Conservation (phyloP, 495 filamentous ascomycete genomes). For the Lasiosphaeria ovina region DNA sequence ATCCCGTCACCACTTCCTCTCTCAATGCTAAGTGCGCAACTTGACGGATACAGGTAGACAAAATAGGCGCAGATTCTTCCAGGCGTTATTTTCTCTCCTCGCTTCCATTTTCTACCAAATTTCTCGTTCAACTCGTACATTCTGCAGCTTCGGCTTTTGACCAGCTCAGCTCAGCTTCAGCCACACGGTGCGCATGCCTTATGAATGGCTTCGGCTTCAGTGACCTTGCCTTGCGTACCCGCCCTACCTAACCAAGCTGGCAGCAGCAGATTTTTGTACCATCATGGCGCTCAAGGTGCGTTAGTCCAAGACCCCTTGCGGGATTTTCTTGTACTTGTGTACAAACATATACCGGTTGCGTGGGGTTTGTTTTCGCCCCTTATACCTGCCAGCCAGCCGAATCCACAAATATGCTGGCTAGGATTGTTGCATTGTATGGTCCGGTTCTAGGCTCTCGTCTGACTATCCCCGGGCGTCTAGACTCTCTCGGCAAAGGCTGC, state of each 20-base stretch:
- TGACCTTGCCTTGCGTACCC: neutral
- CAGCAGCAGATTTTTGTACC: neutral
- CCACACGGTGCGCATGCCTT: too few species aligned
- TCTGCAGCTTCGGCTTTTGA: too few species aligned
- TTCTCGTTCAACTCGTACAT: too few species aligned
- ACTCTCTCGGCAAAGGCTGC: slow-evolving; percentile 86
- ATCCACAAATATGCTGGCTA: neutral
- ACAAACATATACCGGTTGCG: neutral
- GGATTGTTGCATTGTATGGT: neutral
- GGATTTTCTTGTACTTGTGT: neutral
- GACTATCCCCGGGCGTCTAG: slow-evolving; percentile 38
- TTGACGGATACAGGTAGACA: too few species aligned
- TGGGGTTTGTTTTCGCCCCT: neutral
- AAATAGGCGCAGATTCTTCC: too few species aligned
- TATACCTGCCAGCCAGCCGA: neutral
- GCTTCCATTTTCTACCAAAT: too few species aligned
- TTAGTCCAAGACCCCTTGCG: slow-evolving; percentile 11
- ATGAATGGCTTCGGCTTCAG: too few species aligned
- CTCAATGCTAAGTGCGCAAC: too few species aligned
- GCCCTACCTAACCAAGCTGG: neutral
- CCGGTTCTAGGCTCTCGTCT: neutral
- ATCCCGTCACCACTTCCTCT: too few species aligned
- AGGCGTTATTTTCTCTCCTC: too few species aligned
- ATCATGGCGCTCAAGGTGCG: slow-evolving; percentile 49
- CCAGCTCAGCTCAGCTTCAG: too few species aligned